phyloP scores from a whole-genome alignment of 768 basidiomycete species.

The Russula foetens region DNA sequence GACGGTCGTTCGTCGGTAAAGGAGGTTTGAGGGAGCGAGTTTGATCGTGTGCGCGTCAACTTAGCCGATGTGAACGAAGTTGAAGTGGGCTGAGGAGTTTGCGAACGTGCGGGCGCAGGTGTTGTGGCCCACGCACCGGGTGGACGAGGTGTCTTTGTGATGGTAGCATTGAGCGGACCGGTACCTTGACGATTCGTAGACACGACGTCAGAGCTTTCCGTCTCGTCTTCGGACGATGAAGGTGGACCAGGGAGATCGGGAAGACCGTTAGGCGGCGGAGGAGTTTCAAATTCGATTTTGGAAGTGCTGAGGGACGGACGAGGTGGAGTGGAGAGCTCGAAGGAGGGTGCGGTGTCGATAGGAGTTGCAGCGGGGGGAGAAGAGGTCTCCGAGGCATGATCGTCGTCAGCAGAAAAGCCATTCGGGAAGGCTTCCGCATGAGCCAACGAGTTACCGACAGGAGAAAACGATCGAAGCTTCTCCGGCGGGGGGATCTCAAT shows the following conservation, averaged over 20 bases:
- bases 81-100: slow-evolving; percentile 6
- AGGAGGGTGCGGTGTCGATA: slow-evolving; percentile 13
- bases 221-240: slow-evolving; percentile 45
- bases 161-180: slow-evolving; percentile 25
- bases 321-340: slow-evolving; percentile 40
- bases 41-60: slow-evolving; percentile 11
- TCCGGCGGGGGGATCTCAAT: slow-evolving; percentile 14
- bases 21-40: slow-evolving; percentile 18
- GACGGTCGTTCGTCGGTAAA: background rate
- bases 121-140: slow-evolving; percentile 41
- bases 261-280: slow-evolving; percentile 52
- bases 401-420: background rate
- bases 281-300: slow-evolving; percentile 47
- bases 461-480: slow-evolving; percentile 28
- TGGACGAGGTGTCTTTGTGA: slow-evolving; percentile 38
- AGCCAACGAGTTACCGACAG: background rate
- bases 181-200: slow-evolving; percentile 20
- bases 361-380: slow-evolving; percentile 19
- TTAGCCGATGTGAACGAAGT: background rate
- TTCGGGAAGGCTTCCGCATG: background rate
- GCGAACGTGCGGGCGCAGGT: slow-evolving; percentile 26
- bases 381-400: background rate
- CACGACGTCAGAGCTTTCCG: slow-evolving; percentile 26
- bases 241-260: slow-evolving; percentile 64
- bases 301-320: slow-evolving; percentile 35